These are phyloP conservation scores for Combretum micranthum DNA, from an alignment of 345 rosid genomes.

Conservation along the genomic window DNA sequence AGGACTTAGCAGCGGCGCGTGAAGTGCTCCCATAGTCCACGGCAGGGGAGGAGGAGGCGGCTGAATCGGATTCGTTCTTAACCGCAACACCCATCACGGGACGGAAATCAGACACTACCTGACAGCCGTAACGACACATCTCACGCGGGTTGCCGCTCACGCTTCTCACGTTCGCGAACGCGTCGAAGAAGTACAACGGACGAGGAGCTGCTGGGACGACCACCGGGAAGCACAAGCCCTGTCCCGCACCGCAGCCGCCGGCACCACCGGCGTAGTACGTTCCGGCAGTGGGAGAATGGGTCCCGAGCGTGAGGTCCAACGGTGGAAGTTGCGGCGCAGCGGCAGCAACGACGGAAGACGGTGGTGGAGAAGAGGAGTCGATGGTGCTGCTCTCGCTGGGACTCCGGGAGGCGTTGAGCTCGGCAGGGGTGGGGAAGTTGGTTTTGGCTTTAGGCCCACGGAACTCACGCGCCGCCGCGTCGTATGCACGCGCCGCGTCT, in stretches of 20 bases:
- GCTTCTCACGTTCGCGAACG: conserved; percentile 30
- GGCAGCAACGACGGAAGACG: conserved; percentile 6
- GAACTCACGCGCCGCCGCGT: conserved; percentile 75
- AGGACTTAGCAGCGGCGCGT: conserved; percentile 14
- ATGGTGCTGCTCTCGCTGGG: conserved; percentile 84
- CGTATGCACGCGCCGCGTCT: conserved; percentile 94
- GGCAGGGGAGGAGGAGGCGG: conserved; percentile 56
- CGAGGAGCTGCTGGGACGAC: conserved; percentile 10
- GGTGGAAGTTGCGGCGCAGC: conserved; percentile 19
- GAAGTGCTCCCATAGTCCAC: conserved; percentile 22
- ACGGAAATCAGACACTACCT: conserved; percentile 10
- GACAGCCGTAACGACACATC: conserved; percentile 23
- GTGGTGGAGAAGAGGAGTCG: conserved; percentile 61
- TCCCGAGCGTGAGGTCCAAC: conserved; percentile 47
- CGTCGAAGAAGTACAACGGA: conserved; percentile 48
- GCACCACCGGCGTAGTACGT: conserved; percentile 8
- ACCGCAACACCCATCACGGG: conserved; percentile 5
- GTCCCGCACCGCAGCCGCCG: no score
- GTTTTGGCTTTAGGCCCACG: conserved; percentile 86
- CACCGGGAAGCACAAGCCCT: conserved; percentile 11
- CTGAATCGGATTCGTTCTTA: conserved; percentile 66
- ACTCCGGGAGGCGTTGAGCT: conserved; percentile 33
- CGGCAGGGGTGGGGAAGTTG: conserved; percentile 42
- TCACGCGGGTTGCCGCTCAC: conserved; percentile 6
- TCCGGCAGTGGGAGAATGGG: conserved; percentile 15